These are phyloP conservation scores for Tetradesmus obliquus DNA, from an alignment of 139 green algal genomes.

Conservation along the genomic window DNA sequence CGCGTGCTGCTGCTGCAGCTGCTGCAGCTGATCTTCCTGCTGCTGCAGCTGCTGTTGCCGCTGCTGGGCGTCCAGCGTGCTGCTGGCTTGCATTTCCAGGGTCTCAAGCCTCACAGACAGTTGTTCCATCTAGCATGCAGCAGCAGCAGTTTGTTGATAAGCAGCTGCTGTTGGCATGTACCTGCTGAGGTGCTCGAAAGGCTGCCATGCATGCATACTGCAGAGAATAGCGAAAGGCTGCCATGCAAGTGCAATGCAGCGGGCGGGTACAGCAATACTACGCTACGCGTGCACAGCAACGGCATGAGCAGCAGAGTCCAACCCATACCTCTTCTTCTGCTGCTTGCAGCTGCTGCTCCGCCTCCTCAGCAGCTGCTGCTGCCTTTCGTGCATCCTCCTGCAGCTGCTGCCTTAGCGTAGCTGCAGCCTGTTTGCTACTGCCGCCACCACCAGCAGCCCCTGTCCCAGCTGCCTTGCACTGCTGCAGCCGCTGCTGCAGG, in stretches of 20 bases:
- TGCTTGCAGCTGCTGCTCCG: constrained; percentile 4
- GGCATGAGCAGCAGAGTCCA: neutral
- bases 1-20: neutral
- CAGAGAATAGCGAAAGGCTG: too few species aligned
- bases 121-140: neutral
- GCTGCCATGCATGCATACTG: neutral
- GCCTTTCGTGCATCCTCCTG: neutral
- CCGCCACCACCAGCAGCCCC: neutral
- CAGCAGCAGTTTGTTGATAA: neutral
- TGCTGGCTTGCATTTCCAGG: neutral
- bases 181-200: neutral
- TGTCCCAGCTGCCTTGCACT: neutral
- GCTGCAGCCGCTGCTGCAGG: constrained; percentile 18
- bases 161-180: neutral
- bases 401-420: constrained; percentile 7
- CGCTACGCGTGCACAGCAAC: neutral
- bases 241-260: too few species aligned
- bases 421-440: neutral
- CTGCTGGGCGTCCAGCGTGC: neutral
- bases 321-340: constrained; percentile 10
- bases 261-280: neutral
- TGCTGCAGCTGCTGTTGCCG: constrained; percentile 16
- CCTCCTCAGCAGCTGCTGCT: neutral
- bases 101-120: neutral
- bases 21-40: neutral